phyloP scores from a whole-genome alignment of 257 asterid genomes.

The Penstemon davidsonii region DNA sequence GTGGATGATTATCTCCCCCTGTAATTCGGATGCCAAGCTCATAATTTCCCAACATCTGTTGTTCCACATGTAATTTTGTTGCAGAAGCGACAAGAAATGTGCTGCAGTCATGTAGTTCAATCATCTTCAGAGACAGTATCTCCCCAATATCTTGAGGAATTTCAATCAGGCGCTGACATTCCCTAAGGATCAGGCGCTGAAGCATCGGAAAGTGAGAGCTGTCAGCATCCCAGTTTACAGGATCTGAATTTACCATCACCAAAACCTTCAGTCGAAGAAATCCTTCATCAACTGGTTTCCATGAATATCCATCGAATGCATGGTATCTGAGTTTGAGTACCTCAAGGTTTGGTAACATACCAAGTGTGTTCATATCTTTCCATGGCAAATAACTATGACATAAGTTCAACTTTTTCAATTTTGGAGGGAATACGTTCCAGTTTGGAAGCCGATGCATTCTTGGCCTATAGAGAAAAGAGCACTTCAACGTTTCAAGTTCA shows the following conservation, averaged over 20 bases:
- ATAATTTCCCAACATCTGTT: conserved; percentile 17
- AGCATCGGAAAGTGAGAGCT: conserved; percentile 22
- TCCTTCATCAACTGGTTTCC: conserved; percentile 23
- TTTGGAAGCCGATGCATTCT: no score
- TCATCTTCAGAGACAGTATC: conserved; percentile 1
- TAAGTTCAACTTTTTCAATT: conserved; percentile 28
- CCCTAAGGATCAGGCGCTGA: conserved; percentile 10
- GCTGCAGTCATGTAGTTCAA: conserved; percentile 23
- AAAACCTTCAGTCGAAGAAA: not conserved
- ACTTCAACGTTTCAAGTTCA: no score
- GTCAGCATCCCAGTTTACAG: conserved; percentile 21
- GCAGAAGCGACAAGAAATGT: not conserved
- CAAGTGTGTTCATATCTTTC: conserved; percentile 27
- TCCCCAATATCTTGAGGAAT: conserved; percentile 22
- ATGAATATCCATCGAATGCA: conserved; percentile 23
- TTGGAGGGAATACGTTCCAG: conserved; percentile 22
- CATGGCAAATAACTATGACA: conserved; percentile 28
- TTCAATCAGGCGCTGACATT: conserved; percentile 7
- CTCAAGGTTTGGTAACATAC: conserved; percentile 27
- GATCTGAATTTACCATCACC: conserved; percentile 18
- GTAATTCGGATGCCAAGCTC: conserved; percentile 11
- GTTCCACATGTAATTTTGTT: conserved; percentile 6
- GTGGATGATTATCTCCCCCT: not conserved
- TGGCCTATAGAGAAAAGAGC: no score
- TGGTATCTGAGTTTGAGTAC: conserved; percentile 30